A percentile compares a stretch with the other conserved stretches of the same genome.
Evolutionary conservation across 75 land plant species (phyloP).

Genomic region (Sequoiadendron giganteum): DNA sequence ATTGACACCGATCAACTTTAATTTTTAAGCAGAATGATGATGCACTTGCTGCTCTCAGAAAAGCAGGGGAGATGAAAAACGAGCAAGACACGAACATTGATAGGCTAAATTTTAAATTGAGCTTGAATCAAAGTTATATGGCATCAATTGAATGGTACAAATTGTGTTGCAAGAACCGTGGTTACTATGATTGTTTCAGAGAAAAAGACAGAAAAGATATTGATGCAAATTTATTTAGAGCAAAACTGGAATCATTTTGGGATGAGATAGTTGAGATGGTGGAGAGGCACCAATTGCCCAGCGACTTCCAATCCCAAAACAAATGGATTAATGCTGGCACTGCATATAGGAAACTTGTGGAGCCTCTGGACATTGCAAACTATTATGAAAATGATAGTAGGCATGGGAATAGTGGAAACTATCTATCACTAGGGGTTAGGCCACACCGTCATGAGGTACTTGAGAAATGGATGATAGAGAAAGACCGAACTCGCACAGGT

Average conservation of each 20-base stretch:
- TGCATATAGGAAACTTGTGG: too few relatives aligned
- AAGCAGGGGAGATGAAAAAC: background rate
- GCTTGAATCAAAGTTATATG: background rate
- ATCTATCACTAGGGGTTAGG: background rate
- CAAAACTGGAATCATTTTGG: background rate
- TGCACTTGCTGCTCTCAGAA: background rate
- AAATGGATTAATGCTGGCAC: too few relatives aligned
- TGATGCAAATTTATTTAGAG: background rate
- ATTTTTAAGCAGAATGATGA: background rate
- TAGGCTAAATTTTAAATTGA: background rate
- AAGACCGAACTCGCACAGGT: background rate
- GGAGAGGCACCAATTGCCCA: too few relatives aligned
- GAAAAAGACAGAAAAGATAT: background rate
- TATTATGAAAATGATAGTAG: background rate
- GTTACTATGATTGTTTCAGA: constrained; percentile 4
- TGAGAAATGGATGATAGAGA: constrained; percentile 3
- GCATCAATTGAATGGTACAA: background rate
- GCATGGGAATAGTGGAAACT: background rate
- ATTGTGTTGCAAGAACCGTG: background rate
- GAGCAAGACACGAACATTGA: background rate
- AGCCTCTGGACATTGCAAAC: too few relatives aligned
- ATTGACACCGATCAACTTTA: background rate
- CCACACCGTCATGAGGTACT: constrained; percentile 7
- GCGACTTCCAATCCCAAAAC: too few relatives aligned
- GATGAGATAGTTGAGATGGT: too few relatives aligned